Base-by-base conservation (phyloP, 2,329 filamentous ascomycete species). In the Apiospora rasikravindrae region DNA sequence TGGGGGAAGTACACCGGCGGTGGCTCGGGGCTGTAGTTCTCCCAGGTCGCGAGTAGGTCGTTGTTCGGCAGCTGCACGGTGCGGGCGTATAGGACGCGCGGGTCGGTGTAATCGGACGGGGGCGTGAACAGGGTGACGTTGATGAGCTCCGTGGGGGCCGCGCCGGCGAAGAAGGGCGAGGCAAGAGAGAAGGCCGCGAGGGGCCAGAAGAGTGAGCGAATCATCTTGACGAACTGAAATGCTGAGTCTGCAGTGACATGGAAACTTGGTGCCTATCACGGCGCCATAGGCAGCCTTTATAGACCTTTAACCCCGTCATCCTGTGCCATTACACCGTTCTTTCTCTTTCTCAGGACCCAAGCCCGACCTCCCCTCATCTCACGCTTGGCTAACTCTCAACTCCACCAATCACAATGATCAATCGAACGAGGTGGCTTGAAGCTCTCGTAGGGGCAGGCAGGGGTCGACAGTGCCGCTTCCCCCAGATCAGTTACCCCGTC, bases 11-110 rank as follows among this genome's bases (percentile, higher is more conserved):
- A 84, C 14, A 88, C 87, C 0, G 82, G 77, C 0, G 88, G 88
- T 22, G 88, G 88, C 76, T 91, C 84, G 8, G 86, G 86, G 24
- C 85, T 86, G 81, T 89, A 88, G 81, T 88, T 88, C 76, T 88
- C 87, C 86, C 87, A 88, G 0, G 87, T 89, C 37, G 84, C 84
- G 19, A 89, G 81, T 14, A 89, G 82, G 24, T 84, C 83, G n/a
- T 86, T 82, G 73, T 85, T 83, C 1, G 79, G 77, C 10, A 87
- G 82, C 78, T 87, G 81, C 6, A 83, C 80, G 4, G 82, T 81
- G 19, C 85, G 84, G 11, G 84, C 80, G 71, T 86, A 87, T 6
- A 87, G 80, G 2, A 84, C 82, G 13, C 82, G 79, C 0, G 84
- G 84, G 67, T 84, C 81, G 0, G 81, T 86, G 77, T 84, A 86